These are phyloP conservation scores for Phytophthora ohioensis DNA, from an alignment of 352 stramenopile genomes.

Conservation along the genomic window DNA sequence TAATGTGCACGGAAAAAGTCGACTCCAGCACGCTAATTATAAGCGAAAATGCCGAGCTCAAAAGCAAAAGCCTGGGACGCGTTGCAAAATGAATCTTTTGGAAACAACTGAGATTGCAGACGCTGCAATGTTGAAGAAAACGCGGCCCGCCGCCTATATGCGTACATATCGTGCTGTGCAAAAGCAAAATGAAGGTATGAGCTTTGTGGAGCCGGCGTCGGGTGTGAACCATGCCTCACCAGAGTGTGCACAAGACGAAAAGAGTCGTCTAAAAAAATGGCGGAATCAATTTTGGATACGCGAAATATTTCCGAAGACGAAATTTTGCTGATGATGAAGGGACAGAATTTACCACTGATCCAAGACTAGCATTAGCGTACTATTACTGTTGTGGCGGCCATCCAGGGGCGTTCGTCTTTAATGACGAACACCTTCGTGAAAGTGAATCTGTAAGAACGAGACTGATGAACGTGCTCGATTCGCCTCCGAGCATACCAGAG, in stretches of 20 bases:
- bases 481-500: not conserved
- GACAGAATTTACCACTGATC: slow-evolving; percentile 3
- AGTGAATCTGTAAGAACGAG: not conserved
- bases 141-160: not conserved
- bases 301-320: not conserved
- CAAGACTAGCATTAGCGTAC: slow-evolving; percentile 6
- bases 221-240: not conserved
- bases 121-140: not conserved
- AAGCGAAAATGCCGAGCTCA: not conserved
- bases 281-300: not conserved
- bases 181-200: not conserved
- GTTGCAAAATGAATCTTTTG: no score
- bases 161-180: not conserved
- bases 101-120: not conserved
- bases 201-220: not conserved
- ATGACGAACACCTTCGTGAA: slow-evolving; percentile 16
- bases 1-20: no score
- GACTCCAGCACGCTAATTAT: not conserved
- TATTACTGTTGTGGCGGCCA: slow-evolving; percentile 15
- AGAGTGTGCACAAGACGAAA: not conserved
- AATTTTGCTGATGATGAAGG: not conserved
- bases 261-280: not conserved
- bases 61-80: not conserved
- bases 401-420: slow-evolving; percentile 8
- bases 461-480: not conserved